Evolutionary conservation across 2,329 filamentous ascomycete species (phyloP).

Genomic region (Paraphoma sp.): DNA sequence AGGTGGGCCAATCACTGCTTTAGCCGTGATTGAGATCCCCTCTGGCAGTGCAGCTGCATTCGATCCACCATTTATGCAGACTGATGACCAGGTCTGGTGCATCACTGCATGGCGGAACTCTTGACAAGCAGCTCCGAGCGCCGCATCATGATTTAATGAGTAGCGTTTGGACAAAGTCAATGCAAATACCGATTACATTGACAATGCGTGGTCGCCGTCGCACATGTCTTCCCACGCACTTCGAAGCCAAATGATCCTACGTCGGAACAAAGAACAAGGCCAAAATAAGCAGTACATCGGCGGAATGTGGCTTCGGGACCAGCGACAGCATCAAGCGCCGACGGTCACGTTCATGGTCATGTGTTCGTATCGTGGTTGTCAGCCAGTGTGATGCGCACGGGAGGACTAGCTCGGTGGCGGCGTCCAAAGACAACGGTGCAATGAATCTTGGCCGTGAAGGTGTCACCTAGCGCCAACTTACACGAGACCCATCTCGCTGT

Average conservation of each 20-base stretch:
- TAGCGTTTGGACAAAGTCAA: slow-evolving; percentile 5
- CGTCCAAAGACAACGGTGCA: slow-evolving; percentile 6
- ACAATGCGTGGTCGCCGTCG: background rate
- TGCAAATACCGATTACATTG: background rate
- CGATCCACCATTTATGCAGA: slow-evolving; percentile 12
- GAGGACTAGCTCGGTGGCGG: slow-evolving; percentile 14
- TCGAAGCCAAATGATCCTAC: background rate
- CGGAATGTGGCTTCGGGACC: slow-evolving; percentile 17
- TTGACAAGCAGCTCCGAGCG: slow-evolving; percentile 11
- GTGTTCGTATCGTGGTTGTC: slow-evolving; percentile 17
- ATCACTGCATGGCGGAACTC: slow-evolving; percentile 11
- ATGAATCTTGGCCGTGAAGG: slow-evolving; percentile 14
- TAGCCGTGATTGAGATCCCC: slow-evolving; percentile 18
- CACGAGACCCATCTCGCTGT: slow-evolving; percentile 22
- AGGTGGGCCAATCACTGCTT: slow-evolving; percentile 28
- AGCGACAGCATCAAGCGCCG: slow-evolving; percentile 7
- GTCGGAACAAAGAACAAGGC: slow-evolving; percentile 5
- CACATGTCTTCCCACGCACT: background rate
- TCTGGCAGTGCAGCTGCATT: slow-evolving; percentile 12
- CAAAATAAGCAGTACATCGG: slow-evolving; percentile 10
- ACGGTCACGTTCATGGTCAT: slow-evolving; percentile 19
- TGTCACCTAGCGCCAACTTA: slow-evolving; percentile 23
- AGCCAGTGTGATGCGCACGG: slow-evolving; percentile 28
- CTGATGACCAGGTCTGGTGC: slow-evolving; percentile 9
- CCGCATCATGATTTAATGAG: slow-evolving; percentile 13